Percentiles rank a stretch among this genome's conserved stretches.
These are phyloP conservation scores for Erodium trifolium DNA, from an alignment of 441 rosid species.

Conservation along the genomic window DNA sequence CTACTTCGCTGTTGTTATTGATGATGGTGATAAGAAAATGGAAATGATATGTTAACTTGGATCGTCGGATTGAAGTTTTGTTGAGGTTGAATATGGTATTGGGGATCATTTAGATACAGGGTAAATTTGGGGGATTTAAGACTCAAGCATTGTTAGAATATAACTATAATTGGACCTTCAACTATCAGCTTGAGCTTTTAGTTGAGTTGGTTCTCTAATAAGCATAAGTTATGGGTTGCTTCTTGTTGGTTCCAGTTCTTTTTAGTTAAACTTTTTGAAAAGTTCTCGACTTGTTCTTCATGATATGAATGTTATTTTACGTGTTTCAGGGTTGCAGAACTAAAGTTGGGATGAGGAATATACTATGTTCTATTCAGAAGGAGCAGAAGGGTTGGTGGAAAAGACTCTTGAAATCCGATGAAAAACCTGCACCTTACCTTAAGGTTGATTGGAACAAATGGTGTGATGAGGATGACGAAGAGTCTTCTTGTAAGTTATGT, in stretches of 20 bases:
- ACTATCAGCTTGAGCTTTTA: too few species aligned
- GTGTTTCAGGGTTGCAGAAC: slow-evolving; percentile 59
- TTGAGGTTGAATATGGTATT: background rate
- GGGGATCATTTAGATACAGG: background rate
- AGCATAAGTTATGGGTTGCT: background rate
- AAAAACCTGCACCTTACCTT: slow-evolving; percentile 90
- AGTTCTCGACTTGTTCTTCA: background rate
- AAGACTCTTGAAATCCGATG: slow-evolving; percentile 65
- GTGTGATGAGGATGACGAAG: slow-evolving; percentile 93
- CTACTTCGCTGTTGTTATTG: background rate
- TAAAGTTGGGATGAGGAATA: slow-evolving; percentile 78
- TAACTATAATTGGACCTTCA: too few species aligned
- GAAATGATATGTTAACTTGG: background rate
- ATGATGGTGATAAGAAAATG: background rate
- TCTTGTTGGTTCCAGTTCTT: background rate
- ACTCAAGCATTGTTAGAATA: too few species aligned
- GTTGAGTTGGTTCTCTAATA: too few species aligned
- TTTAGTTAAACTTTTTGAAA: background rate
- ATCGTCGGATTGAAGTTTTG: background rate
- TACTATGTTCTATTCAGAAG: slow-evolving; percentile 62
- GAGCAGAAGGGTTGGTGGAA: slow-evolving; percentile 92
- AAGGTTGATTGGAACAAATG: slow-evolving; percentile 98
- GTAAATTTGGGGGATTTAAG: background rate
- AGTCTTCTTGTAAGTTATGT: slow-evolving; percentile 43
- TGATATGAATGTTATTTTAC: slow-evolving; percentile 4